Conservation (phyloP, 225 moss, liverwort and hornwort genomes). For the Thuidium tamariscinum region DNA sequence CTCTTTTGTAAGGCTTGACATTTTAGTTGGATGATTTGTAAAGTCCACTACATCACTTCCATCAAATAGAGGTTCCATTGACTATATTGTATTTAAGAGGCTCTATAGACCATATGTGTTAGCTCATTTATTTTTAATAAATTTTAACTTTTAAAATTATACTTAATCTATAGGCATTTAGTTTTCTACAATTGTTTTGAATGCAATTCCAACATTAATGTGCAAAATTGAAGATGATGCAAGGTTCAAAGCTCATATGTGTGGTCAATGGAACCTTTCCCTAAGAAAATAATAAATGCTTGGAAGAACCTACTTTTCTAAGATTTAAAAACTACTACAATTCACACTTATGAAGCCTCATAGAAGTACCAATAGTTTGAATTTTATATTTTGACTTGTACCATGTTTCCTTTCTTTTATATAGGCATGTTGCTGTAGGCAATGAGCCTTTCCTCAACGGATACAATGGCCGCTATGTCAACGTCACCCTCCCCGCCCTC, state of each 20-base stretch:
- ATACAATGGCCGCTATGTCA: slow-evolving; percentile 42
- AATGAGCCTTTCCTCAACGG: slow-evolving; percentile 76
- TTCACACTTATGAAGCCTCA: background rate
- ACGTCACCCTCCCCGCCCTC: slow-evolving; percentile 38
- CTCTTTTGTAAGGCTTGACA: background rate
- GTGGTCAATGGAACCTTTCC: background rate
- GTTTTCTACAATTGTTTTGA: background rate
- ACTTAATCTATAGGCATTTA: background rate
- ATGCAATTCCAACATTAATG: background rate
- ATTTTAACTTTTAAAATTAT: no score
- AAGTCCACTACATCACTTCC: background rate
- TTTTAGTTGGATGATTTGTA: background rate
- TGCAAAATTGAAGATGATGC: background rate
- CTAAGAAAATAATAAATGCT: background rate
- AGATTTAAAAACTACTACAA: background rate
- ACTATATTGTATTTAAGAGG: no score
- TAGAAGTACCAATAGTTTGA: background rate
- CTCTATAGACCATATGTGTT: background rate
- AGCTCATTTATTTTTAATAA: background rate
- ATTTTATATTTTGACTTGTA: background rate
- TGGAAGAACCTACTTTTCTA: no score
- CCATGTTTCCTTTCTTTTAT: background rate
- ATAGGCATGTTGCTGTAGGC: slow-evolving; percentile 61
- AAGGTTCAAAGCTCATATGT: background rate
- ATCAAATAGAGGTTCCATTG: background rate